A percentile compares a stretch with the other conserved stretches of the same genome.
These are phyloP conservation scores for Saksenaea vasiformis DNA, from an alignment of 371 early-diverging fungal genomes.

Conservation along the genomic window DNA sequence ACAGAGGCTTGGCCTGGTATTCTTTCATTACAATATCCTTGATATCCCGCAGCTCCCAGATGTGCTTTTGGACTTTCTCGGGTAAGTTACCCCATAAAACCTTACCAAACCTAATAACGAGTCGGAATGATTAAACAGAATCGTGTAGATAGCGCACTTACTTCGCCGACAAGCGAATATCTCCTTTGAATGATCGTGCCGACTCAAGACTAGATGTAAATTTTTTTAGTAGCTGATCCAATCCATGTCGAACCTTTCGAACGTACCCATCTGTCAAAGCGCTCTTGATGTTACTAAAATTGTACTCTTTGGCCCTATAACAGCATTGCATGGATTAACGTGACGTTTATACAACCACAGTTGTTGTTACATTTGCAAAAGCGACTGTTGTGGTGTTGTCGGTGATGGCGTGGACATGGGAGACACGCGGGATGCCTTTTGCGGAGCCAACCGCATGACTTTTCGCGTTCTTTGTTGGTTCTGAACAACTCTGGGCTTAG, in stretches of 20 bases:
- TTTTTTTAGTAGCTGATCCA: neutral
- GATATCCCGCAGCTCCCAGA: constrained; percentile 47
- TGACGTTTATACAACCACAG: neutral
- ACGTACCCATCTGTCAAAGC: constrained; percentile 31
- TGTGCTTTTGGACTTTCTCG: constrained; percentile 13
- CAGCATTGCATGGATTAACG: neutral
- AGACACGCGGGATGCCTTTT: constrained; percentile 14
- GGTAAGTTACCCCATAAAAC: constrained; percentile 37
- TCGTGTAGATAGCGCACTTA: constrained; percentile 13
- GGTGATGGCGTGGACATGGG: neutral
- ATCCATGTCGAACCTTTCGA: neutral
- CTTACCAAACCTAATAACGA: constrained; percentile 45
- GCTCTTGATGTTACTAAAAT: constrained; percentile 34
- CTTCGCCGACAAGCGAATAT: constrained; percentile 45
- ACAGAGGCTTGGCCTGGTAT: constrained; percentile 30
- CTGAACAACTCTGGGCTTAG: constrained; percentile 14
- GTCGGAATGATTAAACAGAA: too few relatives aligned
- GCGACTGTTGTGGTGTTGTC: neutral
- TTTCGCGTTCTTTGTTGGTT: constrained; percentile 5
- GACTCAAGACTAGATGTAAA: constrained; percentile 25
- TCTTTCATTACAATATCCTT: constrained; percentile 42
- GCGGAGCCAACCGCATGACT: constrained; percentile 23
- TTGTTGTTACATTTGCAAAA: constrained; percentile 13
- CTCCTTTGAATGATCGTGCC: constrained; percentile 38
- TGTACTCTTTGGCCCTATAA: constrained; percentile 33